Base-by-base conservation (phyloP, 2,329 filamentous ascomycete species). In the Nemania diffusa region DNA sequence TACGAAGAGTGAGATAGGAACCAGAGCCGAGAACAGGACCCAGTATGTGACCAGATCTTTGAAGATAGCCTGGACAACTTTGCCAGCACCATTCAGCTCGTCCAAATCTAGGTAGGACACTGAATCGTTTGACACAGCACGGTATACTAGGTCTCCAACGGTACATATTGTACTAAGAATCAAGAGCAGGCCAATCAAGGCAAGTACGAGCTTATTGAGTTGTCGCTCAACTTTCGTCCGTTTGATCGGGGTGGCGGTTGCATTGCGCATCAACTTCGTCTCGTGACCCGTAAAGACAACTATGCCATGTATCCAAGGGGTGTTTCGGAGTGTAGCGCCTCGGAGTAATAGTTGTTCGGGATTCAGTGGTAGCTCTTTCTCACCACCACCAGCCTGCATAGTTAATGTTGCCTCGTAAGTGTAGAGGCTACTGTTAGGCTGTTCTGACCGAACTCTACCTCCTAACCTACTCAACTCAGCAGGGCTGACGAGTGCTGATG, bases 231-330 rank as follows among this genome's bases (percentile, higher is more conserved):
- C 95, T 73, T 94, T 95, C 40, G 96, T 99, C 64, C 95, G 92
- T 84, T 99, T 99, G 82, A 99, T 99, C 5, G 96, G 97, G 1
- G 96, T 92, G 4, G 95, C 95, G 2, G 95, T 99, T 20, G 96
- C 97, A 78, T 99, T 99, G 73, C 96, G 91, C 96, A 99, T 98
- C 70, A 99, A 87, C 81, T 99, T 99, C 6, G 96, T 98, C 82
- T 99, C 96, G 80, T 99, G 96, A 58, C 96, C 96, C 2, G 93
- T 97, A 76, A 98, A 99, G 17, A 99, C 95, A 62, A 99, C 96
- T 20, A 97, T 88, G 44, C 95, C 96, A 78, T 99, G 93, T 56
- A 98, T 90, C 95, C 96, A 99, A 32, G 94, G 95, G 1, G 96
- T 99, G 76, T 99, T 99, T 74, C 96, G 89, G 64, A 99, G 84